A percentile compares a stretch with the other conserved stretches of the same genome.
Evolutionary conservation across 2,329 filamentous ascomycete species (phyloP).

Genomic region (Coccinonectria pachysandricola): DNA sequence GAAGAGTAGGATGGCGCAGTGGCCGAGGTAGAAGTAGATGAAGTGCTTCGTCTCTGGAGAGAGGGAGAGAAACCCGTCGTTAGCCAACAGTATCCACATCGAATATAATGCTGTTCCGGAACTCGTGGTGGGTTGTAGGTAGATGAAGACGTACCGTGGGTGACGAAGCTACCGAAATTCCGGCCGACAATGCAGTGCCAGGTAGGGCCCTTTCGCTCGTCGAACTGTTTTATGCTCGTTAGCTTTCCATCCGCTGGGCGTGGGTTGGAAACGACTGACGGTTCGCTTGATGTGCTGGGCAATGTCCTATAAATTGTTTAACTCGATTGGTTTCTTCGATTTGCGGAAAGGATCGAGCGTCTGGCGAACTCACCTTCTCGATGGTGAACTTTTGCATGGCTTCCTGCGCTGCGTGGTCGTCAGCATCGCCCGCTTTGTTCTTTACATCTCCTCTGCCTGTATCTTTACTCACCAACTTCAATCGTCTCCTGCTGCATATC

Average conservation of each 20-base stretch:
- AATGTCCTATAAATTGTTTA: constrained; percentile 59
- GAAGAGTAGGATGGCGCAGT: constrained; percentile 96
- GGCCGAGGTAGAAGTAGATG: constrained; percentile 99
- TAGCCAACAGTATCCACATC: too few species aligned
- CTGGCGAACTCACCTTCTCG: constrained; percentile 39
- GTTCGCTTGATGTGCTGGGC: constrained; percentile 93
- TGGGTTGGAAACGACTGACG: constrained; percentile 33
- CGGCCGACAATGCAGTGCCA: constrained; percentile 99
- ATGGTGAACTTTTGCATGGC: constrained; percentile 54
- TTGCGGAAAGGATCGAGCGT: too few species aligned
- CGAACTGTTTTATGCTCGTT: constrained; percentile 53
- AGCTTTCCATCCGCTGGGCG: constrained; percentile 5
- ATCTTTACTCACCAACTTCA: constrained; percentile 68
- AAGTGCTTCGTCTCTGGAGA: constrained; percentile 95
- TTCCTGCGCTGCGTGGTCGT: constrained; percentile 41
- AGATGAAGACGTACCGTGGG: constrained; percentile 70
- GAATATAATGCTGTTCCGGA: too few species aligned
- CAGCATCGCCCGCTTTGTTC: constrained; percentile 12
- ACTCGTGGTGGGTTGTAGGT: neutral
- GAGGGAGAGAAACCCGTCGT: too few species aligned
- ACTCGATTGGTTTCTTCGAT: too few species aligned
- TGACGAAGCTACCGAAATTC: constrained; percentile 99
- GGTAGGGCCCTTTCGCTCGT: constrained; percentile 91
- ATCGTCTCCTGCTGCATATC: constrained; percentile 96
- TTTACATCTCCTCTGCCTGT: constrained; percentile 1